phyloP scores from a whole-genome alignment of 257 asterid species.

The Solanum chaucha region DNA sequence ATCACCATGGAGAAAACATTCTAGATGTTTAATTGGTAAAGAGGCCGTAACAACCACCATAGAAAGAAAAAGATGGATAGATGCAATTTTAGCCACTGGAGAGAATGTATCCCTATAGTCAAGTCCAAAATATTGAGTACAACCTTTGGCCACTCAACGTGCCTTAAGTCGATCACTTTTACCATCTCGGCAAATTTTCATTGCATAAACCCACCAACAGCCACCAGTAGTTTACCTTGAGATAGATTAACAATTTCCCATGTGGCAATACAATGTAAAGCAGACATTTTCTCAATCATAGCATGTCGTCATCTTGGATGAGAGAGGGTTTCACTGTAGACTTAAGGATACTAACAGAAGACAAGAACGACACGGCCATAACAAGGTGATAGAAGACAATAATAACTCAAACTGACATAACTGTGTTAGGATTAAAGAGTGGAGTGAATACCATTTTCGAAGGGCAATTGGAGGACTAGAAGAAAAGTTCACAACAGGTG shows the following conservation, averaged over 20 bases:
- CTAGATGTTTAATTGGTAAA: background rate
- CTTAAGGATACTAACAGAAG: background rate
- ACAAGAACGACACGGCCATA: background rate
- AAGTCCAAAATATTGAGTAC: background rate
- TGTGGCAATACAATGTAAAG: background rate
- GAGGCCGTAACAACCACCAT: background rate
- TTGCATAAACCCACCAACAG: background rate
- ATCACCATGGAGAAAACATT: background rate
- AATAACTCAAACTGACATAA: background rate
- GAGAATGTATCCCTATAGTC: background rate
- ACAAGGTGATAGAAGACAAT: background rate
- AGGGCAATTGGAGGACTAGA: background rate
- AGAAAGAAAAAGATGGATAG: background rate
- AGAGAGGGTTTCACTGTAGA: background rate
- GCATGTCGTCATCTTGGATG: background rate
- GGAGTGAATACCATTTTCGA: background rate
- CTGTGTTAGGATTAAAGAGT: background rate
- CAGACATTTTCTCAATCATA: background rate
- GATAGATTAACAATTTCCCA: background rate
- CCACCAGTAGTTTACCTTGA: background rate
- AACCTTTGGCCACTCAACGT: background rate
- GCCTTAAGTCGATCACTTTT: background rate
- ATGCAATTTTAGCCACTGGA: background rate
- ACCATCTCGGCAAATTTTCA: background rate
- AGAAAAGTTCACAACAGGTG: background rate